These are phyloP conservation scores for Pseudogymnoascus destructans DNA, from an alignment of 2,329 filamentous ascomycete species.

Conservation along the genomic window DNA sequence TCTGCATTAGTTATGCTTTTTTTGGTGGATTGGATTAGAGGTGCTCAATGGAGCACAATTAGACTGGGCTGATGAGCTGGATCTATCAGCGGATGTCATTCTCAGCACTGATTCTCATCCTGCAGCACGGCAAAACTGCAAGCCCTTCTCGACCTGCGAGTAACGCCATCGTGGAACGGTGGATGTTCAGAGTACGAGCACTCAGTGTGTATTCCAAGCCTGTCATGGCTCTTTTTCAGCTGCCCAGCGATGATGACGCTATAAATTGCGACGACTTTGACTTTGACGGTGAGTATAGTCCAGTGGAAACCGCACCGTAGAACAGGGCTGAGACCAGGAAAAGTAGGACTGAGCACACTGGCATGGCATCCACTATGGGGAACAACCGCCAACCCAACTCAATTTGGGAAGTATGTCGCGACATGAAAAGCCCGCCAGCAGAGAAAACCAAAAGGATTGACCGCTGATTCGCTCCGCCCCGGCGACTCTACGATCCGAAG, in stretches of 20 bases:
- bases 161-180: background rate
- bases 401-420: background rate
- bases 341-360: background rate
- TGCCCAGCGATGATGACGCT: background rate
- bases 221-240: too few species aligned
- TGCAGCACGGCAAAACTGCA: background rate
- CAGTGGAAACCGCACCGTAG: background rate
- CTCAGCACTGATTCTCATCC: background rate
- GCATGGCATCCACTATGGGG: background rate
- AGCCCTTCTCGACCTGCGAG: background rate
- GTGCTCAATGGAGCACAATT: background rate
- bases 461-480: background rate
- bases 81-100: background rate
- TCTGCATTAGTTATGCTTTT: background rate
- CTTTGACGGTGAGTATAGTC: background rate
- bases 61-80: background rate
- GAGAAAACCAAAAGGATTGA: background rate
- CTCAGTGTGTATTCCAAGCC: background rate
- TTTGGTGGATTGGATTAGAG: background rate
- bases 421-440: background rate
- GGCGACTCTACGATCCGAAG: background rate
- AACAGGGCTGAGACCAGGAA: background rate
- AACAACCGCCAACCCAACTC: background rate
- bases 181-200: background rate
- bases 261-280: background rate